Conservation (phyloP, 176 grass and related monocot genomes). For the Aegilops umbellulata region DNA sequence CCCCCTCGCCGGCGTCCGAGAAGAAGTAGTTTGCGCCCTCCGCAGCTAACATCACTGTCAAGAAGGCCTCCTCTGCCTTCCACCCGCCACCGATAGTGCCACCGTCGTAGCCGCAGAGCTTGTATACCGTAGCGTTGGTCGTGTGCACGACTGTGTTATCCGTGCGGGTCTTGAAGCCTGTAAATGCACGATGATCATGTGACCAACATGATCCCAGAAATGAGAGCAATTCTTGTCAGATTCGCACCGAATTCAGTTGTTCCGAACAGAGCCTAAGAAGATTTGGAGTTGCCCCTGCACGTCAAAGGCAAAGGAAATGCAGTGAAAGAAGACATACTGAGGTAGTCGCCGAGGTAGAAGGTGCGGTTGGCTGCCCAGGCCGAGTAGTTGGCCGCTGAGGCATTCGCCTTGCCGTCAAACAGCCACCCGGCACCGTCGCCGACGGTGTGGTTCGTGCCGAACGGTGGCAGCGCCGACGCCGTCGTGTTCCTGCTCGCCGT, state of each 20-base stretch:
- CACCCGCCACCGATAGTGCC: background rate
- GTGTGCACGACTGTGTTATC: slow-evolving; percentile 60
- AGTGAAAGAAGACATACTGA: slow-evolving; percentile 40
- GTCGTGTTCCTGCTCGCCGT: slow-evolving; percentile 6
- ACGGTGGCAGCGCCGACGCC: slow-evolving; percentile 17
- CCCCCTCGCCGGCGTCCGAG: slow-evolving; percentile 37
- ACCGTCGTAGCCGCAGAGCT: slow-evolving; percentile 21
- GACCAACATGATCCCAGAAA: background rate
- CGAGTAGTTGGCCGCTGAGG: slow-evolving; percentile 58
- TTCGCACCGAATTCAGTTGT: too few relatives aligned
- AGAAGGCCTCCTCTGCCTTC: slow-evolving; percentile 30
- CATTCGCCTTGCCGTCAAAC: slow-evolving; percentile 54
- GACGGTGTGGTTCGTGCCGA: slow-evolving; percentile 59
- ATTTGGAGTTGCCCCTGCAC: background rate
- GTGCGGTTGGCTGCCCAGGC: slow-evolving; percentile 57
- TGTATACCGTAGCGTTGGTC: slow-evolving; percentile 47
- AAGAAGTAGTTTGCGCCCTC: slow-evolving; percentile 70
- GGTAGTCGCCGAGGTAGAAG: slow-evolving; percentile 79
- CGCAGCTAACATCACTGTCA: slow-evolving; percentile 45
- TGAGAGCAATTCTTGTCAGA: background rate
- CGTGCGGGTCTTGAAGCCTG: slow-evolving; percentile 49
- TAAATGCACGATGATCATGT: background rate
- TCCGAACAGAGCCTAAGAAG: background rate
- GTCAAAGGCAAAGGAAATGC: background rate
- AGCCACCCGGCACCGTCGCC: slow-evolving; percentile 64